A percentile compares a stretch with the other conserved stretches of the same genome.
Conservation (phyloP, 495 filamentous ascomycete species). For the Hapsidospora chrysogenum region DNA sequence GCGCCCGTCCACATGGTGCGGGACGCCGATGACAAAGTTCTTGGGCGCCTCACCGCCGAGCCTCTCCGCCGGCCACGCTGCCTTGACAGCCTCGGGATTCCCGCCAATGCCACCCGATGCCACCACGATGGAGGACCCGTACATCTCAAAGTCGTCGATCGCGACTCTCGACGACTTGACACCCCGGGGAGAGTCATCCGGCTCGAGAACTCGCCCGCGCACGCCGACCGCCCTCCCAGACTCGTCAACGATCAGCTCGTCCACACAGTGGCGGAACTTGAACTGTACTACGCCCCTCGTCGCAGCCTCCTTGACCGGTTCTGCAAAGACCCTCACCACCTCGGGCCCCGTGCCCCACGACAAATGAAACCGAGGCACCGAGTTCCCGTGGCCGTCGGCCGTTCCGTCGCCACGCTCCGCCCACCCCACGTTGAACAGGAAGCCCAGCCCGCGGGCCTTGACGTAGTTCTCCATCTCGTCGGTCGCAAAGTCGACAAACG, state of each 20-base stretch:
- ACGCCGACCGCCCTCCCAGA: conserved; percentile 29
- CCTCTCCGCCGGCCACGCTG: conserved; percentile 26
- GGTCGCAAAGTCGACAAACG: conserved; percentile 34
- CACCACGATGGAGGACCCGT: conserved; percentile 25
- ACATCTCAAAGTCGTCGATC: conserved; percentile 25
- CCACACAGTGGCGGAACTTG: conserved; percentile 28
- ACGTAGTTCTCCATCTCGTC: conserved; percentile 32
- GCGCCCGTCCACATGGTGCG: conserved; percentile 33
- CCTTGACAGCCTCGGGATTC: conserved; percentile 31
- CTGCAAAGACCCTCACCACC: conserved; percentile 29
- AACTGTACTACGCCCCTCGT: conserved; percentile 30
- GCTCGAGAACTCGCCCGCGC: conserved; percentile 25
- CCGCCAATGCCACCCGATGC: conserved; percentile 33
- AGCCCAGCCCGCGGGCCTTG: conserved; percentile 24
- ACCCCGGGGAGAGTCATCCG: conserved; percentile 21
- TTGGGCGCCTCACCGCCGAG: conserved; percentile 27
- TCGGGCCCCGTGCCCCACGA: conserved; percentile 36
- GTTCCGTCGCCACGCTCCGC: conserved; percentile 31
- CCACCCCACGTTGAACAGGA: conserved; percentile 29
- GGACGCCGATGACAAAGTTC: conserved; percentile 32
- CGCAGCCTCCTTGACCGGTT: conserved; percentile 26
- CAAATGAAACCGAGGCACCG: conserved; percentile 32
- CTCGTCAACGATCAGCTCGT: conserved; percentile 29
- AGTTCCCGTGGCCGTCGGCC: conserved; percentile 33
- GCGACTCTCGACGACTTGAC: conserved; percentile 22